Conservation (phyloP, 495 filamentous ascomycete species). For the Aspergillus leporis region DNA sequence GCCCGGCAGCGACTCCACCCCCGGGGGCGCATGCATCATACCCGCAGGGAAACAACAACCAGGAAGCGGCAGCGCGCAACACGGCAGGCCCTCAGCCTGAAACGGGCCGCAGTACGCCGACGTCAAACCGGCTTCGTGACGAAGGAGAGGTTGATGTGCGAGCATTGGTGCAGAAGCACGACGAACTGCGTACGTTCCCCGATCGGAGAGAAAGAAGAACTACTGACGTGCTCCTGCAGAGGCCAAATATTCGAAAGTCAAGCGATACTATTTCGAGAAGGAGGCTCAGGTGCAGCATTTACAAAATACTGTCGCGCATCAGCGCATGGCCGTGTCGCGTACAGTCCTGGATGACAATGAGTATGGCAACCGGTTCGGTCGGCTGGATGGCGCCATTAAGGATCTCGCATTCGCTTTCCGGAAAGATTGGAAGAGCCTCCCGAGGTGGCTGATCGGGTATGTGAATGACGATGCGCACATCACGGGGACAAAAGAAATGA, state of each 20-base stretch:
- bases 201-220: not conserved
- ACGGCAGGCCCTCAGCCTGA: conserved; percentile 27
- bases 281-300: conserved; percentile 91
- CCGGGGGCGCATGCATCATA: conserved; percentile 20
- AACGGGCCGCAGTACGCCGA: conserved; percentile 62
- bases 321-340: conserved; percentile 89
- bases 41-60: conserved; percentile 21
- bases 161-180: conserved; percentile 48
- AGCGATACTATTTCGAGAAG: conserved; percentile 94
- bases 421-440: conserved; percentile 84
- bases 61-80: conserved; percentile 24
- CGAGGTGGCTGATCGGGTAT: conserved; percentile 71
- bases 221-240: conserved; percentile 49
- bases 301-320: conserved; percentile 94
- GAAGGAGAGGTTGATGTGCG: conserved; percentile 52
- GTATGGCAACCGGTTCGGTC: conserved; percentile 85
- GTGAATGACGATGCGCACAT: conserved; percentile 82
- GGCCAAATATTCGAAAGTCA: conserved; percentile 96
- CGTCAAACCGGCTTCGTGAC: conserved; percentile 48
- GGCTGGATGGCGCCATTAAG: conserved; percentile 91
- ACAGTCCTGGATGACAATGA: conserved; percentile 96
- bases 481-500: conserved; percentile 94
- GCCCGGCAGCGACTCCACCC: conserved; percentile 9
- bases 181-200: conserved; percentile 64
- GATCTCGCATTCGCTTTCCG: conserved; percentile 93